Conservation (phyloP, 2,329 filamentous ascomycete species). For the Metarhizium guizhouense region DNA sequence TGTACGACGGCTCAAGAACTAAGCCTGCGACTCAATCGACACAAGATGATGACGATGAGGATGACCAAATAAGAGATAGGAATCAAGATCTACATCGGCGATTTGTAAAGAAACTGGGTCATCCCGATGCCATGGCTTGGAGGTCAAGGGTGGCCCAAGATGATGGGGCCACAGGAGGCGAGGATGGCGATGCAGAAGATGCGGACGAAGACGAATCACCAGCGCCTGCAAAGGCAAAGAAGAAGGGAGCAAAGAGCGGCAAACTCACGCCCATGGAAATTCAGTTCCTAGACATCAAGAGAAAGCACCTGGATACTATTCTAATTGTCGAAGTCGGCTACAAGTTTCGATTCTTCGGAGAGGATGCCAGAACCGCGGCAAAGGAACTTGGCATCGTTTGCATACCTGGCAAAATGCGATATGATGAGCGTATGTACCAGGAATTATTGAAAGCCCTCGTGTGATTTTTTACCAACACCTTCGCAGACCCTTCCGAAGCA, state of each 20-base stretch:
- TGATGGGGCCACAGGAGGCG: conserved; percentile 42
- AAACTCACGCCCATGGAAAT: conserved; percentile 94
- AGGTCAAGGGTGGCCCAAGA: conserved; percentile 50
- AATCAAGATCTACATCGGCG: conserved; percentile 69
- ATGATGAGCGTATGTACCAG: conserved; percentile 64
- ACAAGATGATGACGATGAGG: conserved; percentile 29
- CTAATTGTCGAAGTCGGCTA: conserved; percentile 94
- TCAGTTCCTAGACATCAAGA: conserved; percentile 90
- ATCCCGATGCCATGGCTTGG: conserved; percentile 70
- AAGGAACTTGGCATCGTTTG: conserved; percentile 92
- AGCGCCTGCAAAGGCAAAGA: conserved; percentile 43
- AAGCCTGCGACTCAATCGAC: conserved; percentile 26
- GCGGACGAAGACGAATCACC: conserved; percentile 45
- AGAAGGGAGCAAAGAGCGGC: conserved; percentile 59
- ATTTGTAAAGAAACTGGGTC: conserved; percentile 85
- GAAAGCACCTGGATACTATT: conserved; percentile 79
- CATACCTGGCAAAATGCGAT: conserved; percentile 90
- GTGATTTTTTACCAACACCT: conserved; percentile 6
- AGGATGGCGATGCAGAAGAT: conserved; percentile 44
- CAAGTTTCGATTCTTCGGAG: conserved; percentile 95
- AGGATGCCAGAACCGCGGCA: conserved; percentile 81
- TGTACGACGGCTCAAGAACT: conserved; percentile 38
- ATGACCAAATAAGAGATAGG: conserved; percentile 41
- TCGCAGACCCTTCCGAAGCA: conserved; percentile 71
- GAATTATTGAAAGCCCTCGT: neutral